phyloP scores from a whole-genome alignment of 768 basidiomycete genomes.

The Leccinum sublutescens region DNA sequence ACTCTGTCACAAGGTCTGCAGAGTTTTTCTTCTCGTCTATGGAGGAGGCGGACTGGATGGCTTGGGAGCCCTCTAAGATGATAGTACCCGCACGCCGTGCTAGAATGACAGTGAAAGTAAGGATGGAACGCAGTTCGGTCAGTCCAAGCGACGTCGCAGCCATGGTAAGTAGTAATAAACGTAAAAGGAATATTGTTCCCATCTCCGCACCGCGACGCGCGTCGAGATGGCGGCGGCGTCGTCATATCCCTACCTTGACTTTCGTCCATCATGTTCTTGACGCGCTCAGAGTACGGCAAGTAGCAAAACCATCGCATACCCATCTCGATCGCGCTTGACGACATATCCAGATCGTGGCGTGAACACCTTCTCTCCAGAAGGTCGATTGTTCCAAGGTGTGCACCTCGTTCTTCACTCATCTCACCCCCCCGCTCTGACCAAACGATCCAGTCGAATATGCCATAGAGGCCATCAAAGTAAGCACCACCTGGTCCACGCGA shows the following conservation, averaged over 20 bases:
- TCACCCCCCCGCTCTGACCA: conserved; percentile 14
- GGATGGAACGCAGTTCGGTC: conserved; percentile 55
- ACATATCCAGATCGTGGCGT: conserved; percentile 79
- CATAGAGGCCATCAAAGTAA: conserved; percentile 97
- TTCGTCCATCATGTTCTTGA: conserved; percentile 71
- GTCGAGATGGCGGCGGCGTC: conserved; percentile 34
- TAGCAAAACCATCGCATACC: not conserved
- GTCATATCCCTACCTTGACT: conserved; percentile 4
- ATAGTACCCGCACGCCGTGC: conserved; percentile 70
- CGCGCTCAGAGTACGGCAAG: conserved; percentile 91
- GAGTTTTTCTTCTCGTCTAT: conserved; percentile 88
- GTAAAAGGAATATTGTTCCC: conserved; percentile 32
- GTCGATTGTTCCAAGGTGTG: conserved; percentile 95
- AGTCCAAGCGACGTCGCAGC: conserved; percentile 22
- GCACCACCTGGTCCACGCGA: not conserved
- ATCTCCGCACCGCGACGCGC: conserved; percentile 31
- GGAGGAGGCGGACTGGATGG: conserved; percentile 56
- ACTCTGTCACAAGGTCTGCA: conserved; percentile 93
- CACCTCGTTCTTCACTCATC: not conserved
- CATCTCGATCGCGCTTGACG: conserved; percentile 1
- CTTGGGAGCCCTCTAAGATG: conserved; percentile 74
- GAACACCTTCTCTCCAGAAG: conserved; percentile 98
- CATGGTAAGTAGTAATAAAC: conserved; percentile 9
- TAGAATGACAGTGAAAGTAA: conserved; percentile 63
- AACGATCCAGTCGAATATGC: conserved; percentile 87